Evolutionary conservation across 2,329 filamentous ascomycete species (phyloP).

Genomic region (Penicillium rolfsii): DNA sequence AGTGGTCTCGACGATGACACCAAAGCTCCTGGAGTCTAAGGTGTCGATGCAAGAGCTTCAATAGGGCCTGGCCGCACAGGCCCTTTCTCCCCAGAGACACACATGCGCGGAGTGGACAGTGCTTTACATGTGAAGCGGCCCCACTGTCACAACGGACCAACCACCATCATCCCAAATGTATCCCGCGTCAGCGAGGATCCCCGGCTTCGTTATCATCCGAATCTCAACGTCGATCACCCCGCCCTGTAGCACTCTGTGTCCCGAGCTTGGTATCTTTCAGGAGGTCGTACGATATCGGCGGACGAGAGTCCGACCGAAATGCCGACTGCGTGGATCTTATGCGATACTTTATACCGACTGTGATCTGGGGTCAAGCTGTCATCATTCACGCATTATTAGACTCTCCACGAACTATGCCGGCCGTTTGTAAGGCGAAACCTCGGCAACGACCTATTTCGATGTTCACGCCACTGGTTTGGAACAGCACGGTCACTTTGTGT

Average conservation of each 20-base stretch:
- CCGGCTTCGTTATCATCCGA: constrained; percentile 8
- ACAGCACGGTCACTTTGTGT: not conserved
- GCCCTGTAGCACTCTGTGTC: constrained; percentile 3
- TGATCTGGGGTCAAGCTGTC: not conserved
- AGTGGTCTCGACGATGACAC: no score
- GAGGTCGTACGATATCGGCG: constrained; percentile 23
- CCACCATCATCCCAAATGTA: constrained; percentile 7
- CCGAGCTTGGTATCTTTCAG: constrained; percentile 8
- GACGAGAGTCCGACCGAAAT: constrained; percentile 13
- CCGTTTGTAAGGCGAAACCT: constrained; percentile 13
- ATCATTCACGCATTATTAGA: constrained; percentile 5
- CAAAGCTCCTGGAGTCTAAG: no score
- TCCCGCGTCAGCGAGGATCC: constrained; percentile 7
- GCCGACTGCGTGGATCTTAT: constrained; percentile 13
- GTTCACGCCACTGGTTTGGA: constrained; percentile 16
- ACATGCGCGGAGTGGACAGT: no score
- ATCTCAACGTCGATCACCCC: constrained; percentile 12
- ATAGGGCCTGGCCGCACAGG: no score
- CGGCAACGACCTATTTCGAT: constrained; percentile 11
- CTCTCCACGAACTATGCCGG: not conserved
- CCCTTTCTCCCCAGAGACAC: no score
- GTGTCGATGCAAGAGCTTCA: no score
- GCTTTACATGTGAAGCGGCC: constrained; percentile 19
- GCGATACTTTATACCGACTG: not conserved
- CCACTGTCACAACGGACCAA: constrained; percentile 6